Evolutionary conservation across 1,284 basidiomycete species (phyloP), one percentile per base, ranked within the genome.

Genomic region (Naganishia cerealis): DNA sequence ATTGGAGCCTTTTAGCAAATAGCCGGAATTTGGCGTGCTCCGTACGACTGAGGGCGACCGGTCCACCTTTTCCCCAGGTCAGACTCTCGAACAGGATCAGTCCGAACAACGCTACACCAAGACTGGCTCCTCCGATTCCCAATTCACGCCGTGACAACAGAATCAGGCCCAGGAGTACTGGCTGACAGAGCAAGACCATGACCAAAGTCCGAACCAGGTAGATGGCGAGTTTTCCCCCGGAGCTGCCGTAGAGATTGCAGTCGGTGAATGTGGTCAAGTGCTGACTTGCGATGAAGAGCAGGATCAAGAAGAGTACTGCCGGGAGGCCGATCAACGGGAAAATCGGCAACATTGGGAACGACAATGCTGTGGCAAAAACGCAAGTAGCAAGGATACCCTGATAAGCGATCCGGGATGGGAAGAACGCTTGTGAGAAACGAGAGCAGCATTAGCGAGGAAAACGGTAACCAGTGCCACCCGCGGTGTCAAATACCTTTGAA

Each of bases 241-340:
- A 87, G 6, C 77, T 75, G 7, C 87, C 87, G 63, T 86, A 84
- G 18, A 86, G 87, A 36, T 87, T 84, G 15, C 85, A 87, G 73
- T 87, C 89, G 33, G 90, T 88, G 75, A 90, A 89, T 46, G 87
- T 87, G 67, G 89, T 82, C 66, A 90, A 84, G 79, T 86, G 90
- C 52, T 88, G 86, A 77, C 89, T 87, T 15, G 89, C 88, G 71
- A 91, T 82, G 66, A 90, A 81, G 3, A 87, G 86, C 21, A 92
- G 82, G 67, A 88, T 82, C 3, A 91, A 77, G 65, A 91, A 79
- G 40, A 91, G 67, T 29, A 86, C 81, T 50, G 88, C 86, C 63
- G 89, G 87, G 48, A 89, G 87, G 0, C 86, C 86, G 68, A 92
- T 85, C 54, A 91, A 79, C 1, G 90, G 90, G 76, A 91, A 91